Percentiles rank a stretch among this genome's conserved stretches.
These are phyloP conservation scores for Reutealis trisperma DNA, from an alignment of 345 rosid genomes.

Conservation along the genomic window DNA sequence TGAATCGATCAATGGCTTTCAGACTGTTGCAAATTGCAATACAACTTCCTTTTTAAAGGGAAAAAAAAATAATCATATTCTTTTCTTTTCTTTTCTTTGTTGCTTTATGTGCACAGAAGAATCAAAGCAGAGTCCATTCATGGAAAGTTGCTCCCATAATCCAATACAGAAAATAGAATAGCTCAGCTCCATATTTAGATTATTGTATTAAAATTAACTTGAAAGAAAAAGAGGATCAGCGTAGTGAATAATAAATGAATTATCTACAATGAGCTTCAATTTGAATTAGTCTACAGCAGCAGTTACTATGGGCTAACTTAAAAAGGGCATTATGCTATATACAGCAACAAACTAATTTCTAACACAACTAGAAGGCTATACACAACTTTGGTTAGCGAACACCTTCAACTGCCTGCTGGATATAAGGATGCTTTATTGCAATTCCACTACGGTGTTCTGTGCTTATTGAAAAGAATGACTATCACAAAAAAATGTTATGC, in stretches of 20 bases:
- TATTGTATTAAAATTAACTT: background rate
- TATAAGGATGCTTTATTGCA: background rate
- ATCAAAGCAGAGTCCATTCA: background rate
- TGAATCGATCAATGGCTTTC: too few species aligned
- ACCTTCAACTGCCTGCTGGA: conserved; percentile 7
- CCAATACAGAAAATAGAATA: background rate
- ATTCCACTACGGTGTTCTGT: background rate
- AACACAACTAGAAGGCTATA: background rate
- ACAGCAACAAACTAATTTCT: conserved; percentile 5
- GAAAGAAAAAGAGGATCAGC: background rate
- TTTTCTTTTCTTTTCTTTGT: too few species aligned
- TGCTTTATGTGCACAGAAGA: background rate
- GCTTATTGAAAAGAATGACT: background rate
- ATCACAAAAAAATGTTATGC: background rate
- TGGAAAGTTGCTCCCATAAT: background rate
- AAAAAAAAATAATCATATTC: too few species aligned
- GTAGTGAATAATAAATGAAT: background rate
- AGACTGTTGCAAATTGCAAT: too few species aligned
- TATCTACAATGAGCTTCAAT: background rate
- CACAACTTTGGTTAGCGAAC: background rate
- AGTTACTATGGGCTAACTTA: background rate
- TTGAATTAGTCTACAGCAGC: background rate
- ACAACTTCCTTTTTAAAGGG: too few species aligned
- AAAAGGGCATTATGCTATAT: background rate
- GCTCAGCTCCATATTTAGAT: background rate